These are phyloP conservation scores for Erodium maritimum DNA, from an alignment of 345 rosid genomes.

Conservation along the genomic window DNA sequence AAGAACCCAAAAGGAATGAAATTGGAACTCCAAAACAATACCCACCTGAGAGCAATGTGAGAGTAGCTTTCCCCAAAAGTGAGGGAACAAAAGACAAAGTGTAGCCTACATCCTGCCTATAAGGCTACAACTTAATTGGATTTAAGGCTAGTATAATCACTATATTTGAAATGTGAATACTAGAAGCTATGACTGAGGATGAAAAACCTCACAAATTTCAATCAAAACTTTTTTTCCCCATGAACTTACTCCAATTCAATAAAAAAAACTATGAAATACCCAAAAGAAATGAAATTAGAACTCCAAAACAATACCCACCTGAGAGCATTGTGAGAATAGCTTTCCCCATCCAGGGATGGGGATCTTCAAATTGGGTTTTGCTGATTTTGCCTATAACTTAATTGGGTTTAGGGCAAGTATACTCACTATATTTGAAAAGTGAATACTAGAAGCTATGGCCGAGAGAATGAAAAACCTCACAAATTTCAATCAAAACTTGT, in stretches of 20 bases:
- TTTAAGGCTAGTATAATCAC: too few relatives aligned
- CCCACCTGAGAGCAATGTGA: slow-evolving; percentile 73
- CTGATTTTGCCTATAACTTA: slow-evolving; percentile 20
- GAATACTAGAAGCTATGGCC: neutral
- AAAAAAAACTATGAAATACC: slow-evolving; percentile 4
- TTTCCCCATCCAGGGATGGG: slow-evolving; percentile 57
- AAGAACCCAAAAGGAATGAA: neutral
- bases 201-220: neutral
- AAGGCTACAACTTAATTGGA: neutral
- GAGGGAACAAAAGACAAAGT: neutral
- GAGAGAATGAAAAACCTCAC: too few relatives aligned
- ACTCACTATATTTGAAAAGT: neutral
- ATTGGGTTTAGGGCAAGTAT: neutral
- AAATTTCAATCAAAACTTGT: neutral
- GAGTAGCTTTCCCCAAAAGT: slow-evolving; percentile 44
- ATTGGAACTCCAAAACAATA: slow-evolving; percentile 2
- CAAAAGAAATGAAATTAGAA: neutral
- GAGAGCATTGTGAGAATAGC: slow-evolving; percentile 75
- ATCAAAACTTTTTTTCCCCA: neutral
- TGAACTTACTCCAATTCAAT: neutral
- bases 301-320: slow-evolving; percentile 28
- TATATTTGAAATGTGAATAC: too few relatives aligned
- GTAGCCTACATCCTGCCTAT: neutral
- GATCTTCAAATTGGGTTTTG: slow-evolving; percentile 26
- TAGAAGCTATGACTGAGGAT: neutral